These are phyloP conservation scores for Bipolaris zeicola DNA, from an alignment of 2,329 filamentous ascomycete species.

Conservation along the genomic window DNA sequence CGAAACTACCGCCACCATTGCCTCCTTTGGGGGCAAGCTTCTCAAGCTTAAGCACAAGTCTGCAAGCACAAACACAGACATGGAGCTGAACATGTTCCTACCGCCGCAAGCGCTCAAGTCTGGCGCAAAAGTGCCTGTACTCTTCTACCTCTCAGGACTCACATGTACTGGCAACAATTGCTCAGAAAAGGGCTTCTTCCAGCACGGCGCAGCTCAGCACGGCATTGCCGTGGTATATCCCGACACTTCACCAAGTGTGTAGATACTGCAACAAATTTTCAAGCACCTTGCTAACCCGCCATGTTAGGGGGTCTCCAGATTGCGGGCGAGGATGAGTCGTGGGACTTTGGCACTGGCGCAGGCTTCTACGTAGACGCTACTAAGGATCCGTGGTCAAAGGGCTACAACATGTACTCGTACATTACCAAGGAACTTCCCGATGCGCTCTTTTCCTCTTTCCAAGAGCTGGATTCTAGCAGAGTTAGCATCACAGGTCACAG, in stretches of 20 bases:
- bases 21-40: constrained; percentile 91
- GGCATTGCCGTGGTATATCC: constrained; percentile 94
- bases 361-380: constrained; percentile 95
- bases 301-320: constrained; percentile 72
- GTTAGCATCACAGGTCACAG: constrained; percentile 91
- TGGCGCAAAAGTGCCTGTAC: constrained; percentile 72
- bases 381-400: constrained; percentile 70
- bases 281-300: constrained; percentile 21
- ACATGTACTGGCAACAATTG: constrained; percentile 90
- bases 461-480: constrained; percentile 69
- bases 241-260: constrained; percentile 85
- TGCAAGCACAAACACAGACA: constrained; percentile 78
- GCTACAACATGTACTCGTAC: constrained; percentile 96
- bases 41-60: constrained; percentile 91
- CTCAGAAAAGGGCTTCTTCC: constrained; percentile 85
- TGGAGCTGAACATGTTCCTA: constrained; percentile 91
- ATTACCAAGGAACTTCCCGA: constrained; percentile 85
- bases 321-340: constrained; percentile 82
- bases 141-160: constrained; percentile 91
- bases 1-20: constrained; percentile 86
- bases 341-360: constrained; percentile 90
- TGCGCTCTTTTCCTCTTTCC: constrained; percentile 73
- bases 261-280: not conserved
- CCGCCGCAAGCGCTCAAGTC: constrained; percentile 70
- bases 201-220: constrained; percentile 76